phyloP scores from a whole-genome alignment of 306 rosid species.

The Clitoria ternatea region DNA sequence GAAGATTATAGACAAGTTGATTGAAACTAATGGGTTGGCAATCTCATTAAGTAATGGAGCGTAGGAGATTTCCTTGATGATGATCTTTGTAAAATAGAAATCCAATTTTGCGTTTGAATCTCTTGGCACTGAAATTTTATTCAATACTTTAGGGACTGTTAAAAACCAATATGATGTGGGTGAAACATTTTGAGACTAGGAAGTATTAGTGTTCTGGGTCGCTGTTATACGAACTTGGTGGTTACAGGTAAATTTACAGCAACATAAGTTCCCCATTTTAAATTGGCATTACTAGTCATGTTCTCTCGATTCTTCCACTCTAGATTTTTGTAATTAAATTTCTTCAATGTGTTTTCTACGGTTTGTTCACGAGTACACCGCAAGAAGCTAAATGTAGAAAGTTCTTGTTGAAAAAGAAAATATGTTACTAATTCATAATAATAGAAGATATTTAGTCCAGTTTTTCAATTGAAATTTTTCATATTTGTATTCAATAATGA shows the following conservation, averaged over 20 bases:
- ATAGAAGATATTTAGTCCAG: too few species aligned
- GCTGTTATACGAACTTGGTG: not conserved
- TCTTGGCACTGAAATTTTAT: not conserved
- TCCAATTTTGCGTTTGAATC: not conserved
- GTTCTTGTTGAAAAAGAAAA: too few species aligned
- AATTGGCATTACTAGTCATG: not conserved
- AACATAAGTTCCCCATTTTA: not conserved
- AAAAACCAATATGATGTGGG: not conserved
- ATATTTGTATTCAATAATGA: too few species aligned
- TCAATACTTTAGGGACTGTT: not conserved
- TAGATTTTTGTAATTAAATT: not conserved
- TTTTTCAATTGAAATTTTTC: too few species aligned
- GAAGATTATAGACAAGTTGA: slow-evolving; percentile 60
- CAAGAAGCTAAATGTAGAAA: too few species aligned
- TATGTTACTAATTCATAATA: too few species aligned
- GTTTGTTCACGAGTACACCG: too few species aligned
- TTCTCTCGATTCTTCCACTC: not conserved
- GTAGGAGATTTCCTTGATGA: slow-evolving; percentile 17
- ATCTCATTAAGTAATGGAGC: slow-evolving; percentile 36
- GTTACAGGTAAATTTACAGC: not conserved
- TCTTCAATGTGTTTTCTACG: not conserved
- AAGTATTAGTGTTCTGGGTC: not conserved
- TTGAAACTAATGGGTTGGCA: slow-evolving; percentile 51
- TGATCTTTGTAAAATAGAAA: slow-evolving; percentile 3
- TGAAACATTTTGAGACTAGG: not conserved